phyloP scores from a whole-genome alignment of 352 stramenopile species.

The Phytopythium sindhum region DNA sequence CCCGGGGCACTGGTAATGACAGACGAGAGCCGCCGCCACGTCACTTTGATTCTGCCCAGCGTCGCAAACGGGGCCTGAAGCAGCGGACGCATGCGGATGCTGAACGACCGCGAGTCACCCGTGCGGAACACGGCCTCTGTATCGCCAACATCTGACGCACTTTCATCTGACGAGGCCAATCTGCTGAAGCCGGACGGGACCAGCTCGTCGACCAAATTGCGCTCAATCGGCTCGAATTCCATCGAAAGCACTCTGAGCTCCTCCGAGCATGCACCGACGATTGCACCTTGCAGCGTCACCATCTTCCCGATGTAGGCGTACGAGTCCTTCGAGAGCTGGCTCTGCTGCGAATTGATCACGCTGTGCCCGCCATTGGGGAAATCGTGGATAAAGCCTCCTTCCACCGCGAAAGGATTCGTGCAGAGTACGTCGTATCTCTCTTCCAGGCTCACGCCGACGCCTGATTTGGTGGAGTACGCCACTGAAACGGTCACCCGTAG shows the following conservation, averaged over 20 bases:
- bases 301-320: conserved; percentile 62
- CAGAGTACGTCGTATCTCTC: conserved; percentile 66
- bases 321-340: conserved; percentile 25
- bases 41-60: conserved; percentile 52
- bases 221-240: conserved; percentile 42
- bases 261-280: conserved; percentile 55
- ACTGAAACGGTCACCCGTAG: conserved; percentile 48
- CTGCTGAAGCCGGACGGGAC: conserved; percentile 43
- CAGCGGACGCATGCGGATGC: conserved; percentile 48
- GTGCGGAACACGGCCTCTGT: conserved; percentile 39
- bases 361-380: conserved; percentile 46
- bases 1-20: conserved; percentile 29
- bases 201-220: conserved; percentile 28
- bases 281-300: conserved; percentile 50
- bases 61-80: conserved; percentile 38
- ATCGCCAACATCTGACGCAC: conserved; percentile 3
- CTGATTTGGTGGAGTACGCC: conserved; percentile 62
- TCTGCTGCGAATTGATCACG: conserved; percentile 13
- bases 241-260: conserved; percentile 50
- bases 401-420: conserved; percentile 55
- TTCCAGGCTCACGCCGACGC: conserved; percentile 59
- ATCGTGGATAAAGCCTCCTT: conserved; percentile 57
- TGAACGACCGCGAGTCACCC: conserved; percentile 63
- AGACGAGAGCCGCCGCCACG: conserved; percentile 62
- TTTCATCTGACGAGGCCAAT: conserved; percentile 3